Percentiles rank a stretch among this genome's conserved stretches.
Evolutionary conservation across 129 eudicot species (phyloP).

Genomic region (Lonicera japonica): DNA sequence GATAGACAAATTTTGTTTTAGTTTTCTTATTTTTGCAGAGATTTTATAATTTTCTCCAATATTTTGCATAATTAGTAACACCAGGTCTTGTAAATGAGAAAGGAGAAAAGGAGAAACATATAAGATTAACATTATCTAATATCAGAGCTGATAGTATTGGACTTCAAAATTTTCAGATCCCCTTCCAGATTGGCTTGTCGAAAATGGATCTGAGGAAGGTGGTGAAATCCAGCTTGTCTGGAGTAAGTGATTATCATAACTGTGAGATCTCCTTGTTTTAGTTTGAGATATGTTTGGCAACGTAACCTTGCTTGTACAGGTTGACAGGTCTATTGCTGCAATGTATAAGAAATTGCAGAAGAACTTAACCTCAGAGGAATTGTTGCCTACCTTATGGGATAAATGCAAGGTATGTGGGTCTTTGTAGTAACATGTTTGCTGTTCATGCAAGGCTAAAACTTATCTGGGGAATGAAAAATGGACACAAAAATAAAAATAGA

Average conservation of each 20-base stretch:
- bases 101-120: not conserved
- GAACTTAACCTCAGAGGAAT: slow-evolving; percentile 91
- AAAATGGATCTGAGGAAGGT: slow-evolving; percentile 90
- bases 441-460: too few relatives aligned
- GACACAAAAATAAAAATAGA: not conserved
- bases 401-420: slow-evolving; percentile 77
- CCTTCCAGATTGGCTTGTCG: slow-evolving; percentile 86
- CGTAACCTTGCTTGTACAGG: slow-evolving; percentile 33
- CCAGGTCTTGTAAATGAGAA: not conserved
- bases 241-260: slow-evolving; percentile 46
- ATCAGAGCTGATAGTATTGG: slow-evolving; percentile 8
- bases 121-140: not conserved
- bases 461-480: not conserved
- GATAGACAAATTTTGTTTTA: too few relatives aligned
- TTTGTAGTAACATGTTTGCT: not conserved
- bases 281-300: slow-evolving; percentile 5
- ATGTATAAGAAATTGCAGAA: slow-evolving; percentile 91
- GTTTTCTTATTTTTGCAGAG: too few relatives aligned
- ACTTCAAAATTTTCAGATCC: slow-evolving; percentile 49
- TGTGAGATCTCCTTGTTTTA: not conserved
- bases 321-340: slow-evolving; percentile 72
- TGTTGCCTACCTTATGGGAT: slow-evolving; percentile 94
- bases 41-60: not conserved
- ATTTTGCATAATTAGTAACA: not conserved
- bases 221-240: slow-evolving; percentile 83